Evolutionary conservation across 2,329 filamentous ascomycete species (phyloP), one percentile per base, ranked within the genome.

Genomic region (Monosporascus sp.): DNA sequence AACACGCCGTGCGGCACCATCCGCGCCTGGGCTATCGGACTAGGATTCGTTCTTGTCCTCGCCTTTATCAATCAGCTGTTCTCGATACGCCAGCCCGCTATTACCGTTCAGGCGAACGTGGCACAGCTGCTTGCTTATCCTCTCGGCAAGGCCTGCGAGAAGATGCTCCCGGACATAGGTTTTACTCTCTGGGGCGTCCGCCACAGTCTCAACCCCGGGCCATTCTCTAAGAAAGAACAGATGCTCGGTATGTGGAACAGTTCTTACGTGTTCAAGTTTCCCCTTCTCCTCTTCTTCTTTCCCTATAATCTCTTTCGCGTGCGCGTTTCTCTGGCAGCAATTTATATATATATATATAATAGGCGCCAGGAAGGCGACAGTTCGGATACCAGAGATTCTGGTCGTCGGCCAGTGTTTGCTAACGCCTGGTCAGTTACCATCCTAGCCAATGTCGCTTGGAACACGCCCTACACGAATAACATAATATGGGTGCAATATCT

Each of bases 171-270:
- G 0, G 77, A 80, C 56, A 68, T 63, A 46, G 75, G 76, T 37
- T 72, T 84, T 58, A 78, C 69, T 1, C 60, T 78, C 17, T 78
- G 67, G 57, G 71, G 70, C 5, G 55, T 58, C 4, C 60, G 63
- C 19, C 69, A 70, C 58, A 68, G 65, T 31, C 57, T 72, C 4
- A 66, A 65, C 41, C 64, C 63, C 1, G 64, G 62, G 22, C 56
- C 56, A 46, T 84, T 84, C 62, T 78, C 77, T 51, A 77, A 77
- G 61, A 85, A 85, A 67, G 81, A 85, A 65, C 81, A 85, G 62
- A 74, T 80, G 71, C 66, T 83, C 49, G 43, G 43, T 45, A n/a
- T 16, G 43, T 45, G 24, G 22, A 31, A 11, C 9, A 11, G 9
- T 5, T 11, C 27, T 31, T 31, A 11, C 27, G 27, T 11, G 9